phyloP scores from a whole-genome alignment of 2,329 filamentous ascomycete genomes.

The Botryosphaeria dothidea region DNA sequence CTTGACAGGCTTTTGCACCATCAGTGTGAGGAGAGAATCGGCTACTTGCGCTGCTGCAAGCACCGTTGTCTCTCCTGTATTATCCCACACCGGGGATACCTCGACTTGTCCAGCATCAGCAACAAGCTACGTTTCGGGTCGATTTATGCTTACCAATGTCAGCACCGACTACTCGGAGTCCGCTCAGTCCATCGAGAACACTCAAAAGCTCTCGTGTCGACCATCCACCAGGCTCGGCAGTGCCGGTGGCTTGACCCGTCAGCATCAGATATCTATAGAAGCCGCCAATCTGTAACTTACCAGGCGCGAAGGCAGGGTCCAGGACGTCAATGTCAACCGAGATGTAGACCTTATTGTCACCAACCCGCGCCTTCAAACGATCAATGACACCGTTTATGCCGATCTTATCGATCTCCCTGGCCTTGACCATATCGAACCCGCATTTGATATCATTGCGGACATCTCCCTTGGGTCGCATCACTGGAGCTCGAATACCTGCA shows the following conservation, averaged over 20 bases:
- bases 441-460: constrained; percentile 59
- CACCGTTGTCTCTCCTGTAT: constrained; percentile 59
- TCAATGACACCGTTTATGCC: constrained; percentile 51
- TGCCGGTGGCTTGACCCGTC: constrained; percentile 53
- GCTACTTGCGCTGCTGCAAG: constrained; percentile 58
- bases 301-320: constrained; percentile 57
- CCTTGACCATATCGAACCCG: constrained; percentile 59
- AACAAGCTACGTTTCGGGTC: not conserved
- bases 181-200: constrained; percentile 60
- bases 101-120: constrained; percentile 47
- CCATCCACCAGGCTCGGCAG: constrained; percentile 64
- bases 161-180: constrained; percentile 59
- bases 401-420: constrained; percentile 55
- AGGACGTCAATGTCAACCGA: constrained; percentile 59
- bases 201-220: constrained; percentile 60
- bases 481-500: constrained; percentile 61
- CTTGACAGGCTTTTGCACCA: constrained; percentile 45
- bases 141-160: constrained; percentile 50
- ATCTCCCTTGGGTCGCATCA: constrained; percentile 52
- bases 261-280: not conserved
- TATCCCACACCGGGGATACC: constrained; percentile 64
- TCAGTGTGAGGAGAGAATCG: constrained; percentile 50
- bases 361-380: constrained; percentile 52
- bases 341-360: constrained; percentile 56
- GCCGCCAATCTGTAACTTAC: constrained; percentile 32